Evolutionary conservation across 1,284 basidiomycete species (phyloP), one percentile per base, ranked within the genome.

Genomic region (Ganoderma lingzhi): DNA sequence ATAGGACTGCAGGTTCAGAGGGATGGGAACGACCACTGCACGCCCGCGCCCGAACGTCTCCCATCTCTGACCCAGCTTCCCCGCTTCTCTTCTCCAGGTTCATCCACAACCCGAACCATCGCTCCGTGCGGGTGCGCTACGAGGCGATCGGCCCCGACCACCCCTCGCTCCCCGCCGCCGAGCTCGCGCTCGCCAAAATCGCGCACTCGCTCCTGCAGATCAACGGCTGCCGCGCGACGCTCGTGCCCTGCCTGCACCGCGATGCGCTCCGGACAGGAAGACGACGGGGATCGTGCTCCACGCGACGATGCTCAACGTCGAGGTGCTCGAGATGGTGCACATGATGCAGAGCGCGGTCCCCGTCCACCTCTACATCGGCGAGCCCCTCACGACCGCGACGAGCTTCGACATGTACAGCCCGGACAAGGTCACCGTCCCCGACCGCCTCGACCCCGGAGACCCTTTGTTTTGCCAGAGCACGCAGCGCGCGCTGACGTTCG

Each of bases 361-460:
- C 48, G 71, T 74, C 8, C 73, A 74, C 61, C 68, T 74, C 39
- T 74, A 70, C 63, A 71, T 74, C 56, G 73, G 73, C 56, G 73
- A 74, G 62, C 73, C 73, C 9, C 67, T 74, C 41, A 63, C 73
- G 42, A 70, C 69, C 35, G 69, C 69, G 44, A 74, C 73, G 14
- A 65, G 71, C 10, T 71, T 74, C 66, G 69, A 71, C 60, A 58
- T 58, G n/a, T 74, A 74, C 66, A 74, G 66, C 68, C 69, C 73
- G 14, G 69, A 74, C 64, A 69, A 68, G 42, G 64, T 74, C 41
- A 48, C 51, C 8, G 53, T 72, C 14, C 71, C 73, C 42, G 62
- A 68, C 23, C n/a, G 45, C n/a, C 51, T 74, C 28, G 44, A 35
- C 15, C 66, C 73, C 0, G 73, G 73, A 1, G 73, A 74, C 63